These are phyloP conservation scores for Zizania palustris DNA, from an alignment of 202 grass and related monocot genomes.

Conservation along the genomic window DNA sequence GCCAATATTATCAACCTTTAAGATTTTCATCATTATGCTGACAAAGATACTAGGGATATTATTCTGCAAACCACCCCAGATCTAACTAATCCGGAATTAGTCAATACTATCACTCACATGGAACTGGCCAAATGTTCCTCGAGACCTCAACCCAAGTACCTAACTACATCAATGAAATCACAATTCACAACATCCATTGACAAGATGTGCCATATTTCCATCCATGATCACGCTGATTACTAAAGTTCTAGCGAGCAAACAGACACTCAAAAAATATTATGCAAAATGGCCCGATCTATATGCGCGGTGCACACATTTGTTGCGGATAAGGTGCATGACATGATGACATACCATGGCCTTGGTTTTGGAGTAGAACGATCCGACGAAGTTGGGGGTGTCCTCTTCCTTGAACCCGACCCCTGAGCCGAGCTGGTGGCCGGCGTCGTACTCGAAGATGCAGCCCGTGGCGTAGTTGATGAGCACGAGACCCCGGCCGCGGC, in stretches of 20 bases:
- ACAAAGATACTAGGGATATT: slow-evolving; percentile 13
- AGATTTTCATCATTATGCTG: neutral
- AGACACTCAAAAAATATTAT: neutral
- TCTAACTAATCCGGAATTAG: slow-evolving; percentile 11
- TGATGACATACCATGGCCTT: slow-evolving; percentile 69
- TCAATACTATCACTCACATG: neutral
- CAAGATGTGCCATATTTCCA: neutral
- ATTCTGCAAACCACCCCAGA: slow-evolving; percentile 20
- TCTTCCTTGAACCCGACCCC: slow-evolving; percentile 82
- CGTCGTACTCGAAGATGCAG: slow-evolving; percentile 86
- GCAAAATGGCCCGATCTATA: neutral
- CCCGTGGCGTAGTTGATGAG: slow-evolving; percentile 82
- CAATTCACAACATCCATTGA: neutral
- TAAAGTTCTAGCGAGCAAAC: neutral
- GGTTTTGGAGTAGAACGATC: slow-evolving; percentile 86
- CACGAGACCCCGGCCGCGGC: slow-evolving; percentile 52
- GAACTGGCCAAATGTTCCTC: neutral
- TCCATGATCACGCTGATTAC: neutral
- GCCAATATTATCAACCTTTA: neutral
- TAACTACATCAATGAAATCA: neutral
- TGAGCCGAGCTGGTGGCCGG: slow-evolving; percentile 53
- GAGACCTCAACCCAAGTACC: slow-evolving; percentile 1
- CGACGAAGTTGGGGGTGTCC: slow-evolving; percentile 76
- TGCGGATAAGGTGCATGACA: neutral
- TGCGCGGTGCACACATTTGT: neutral